phyloP scores from a whole-genome alignment of 805 yeast genomes.

The Blastobotrys peoriensis region DNA sequence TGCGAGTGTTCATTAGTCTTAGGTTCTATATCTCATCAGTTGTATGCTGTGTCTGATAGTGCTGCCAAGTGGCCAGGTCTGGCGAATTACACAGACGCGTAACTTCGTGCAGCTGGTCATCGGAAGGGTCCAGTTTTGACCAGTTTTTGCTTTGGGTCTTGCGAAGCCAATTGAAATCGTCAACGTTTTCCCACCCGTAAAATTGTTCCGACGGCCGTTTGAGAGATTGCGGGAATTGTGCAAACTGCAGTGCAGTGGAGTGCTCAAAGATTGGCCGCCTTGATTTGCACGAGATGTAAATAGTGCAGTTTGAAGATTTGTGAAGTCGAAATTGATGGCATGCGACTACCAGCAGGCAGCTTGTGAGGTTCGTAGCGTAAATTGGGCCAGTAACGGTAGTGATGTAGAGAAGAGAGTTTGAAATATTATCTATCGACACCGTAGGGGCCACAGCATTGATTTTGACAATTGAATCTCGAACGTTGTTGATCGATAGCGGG shows the following conservation, averaged over 20 bases:
- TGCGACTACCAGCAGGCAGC: constrained; percentile 16
- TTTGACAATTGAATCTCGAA: too few species aligned
- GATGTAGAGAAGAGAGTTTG: constrained; percentile 16
- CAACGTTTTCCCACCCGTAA: constrained; percentile 14
- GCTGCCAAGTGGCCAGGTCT: too few species aligned
- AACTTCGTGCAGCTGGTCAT: too few species aligned
- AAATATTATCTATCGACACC: constrained; percentile 14
- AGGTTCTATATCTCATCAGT: too few species aligned
- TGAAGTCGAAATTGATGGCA: constrained; percentile 29
- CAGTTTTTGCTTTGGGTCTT: constrained; percentile 17
- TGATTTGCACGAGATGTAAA: constrained; percentile 23
- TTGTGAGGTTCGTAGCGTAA: constrained; percentile 14
- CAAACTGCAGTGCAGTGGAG: constrained; percentile 18
- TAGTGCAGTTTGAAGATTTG: constrained; percentile 14
- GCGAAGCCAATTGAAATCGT: constrained; percentile 27
- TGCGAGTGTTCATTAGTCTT: too few species aligned
- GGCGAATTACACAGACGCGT: too few species aligned
- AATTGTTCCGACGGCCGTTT: not conserved
- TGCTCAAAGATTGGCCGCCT: constrained; percentile 25
- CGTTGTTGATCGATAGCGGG: too few species aligned
- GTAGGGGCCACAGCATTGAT: too few species aligned
- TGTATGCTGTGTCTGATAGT: too few species aligned
- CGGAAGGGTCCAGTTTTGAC: too few species aligned
- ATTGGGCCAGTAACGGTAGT: constrained; percentile 20
- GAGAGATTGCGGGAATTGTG: constrained; percentile 13